Conservation (phyloP, 2,329 filamentous ascomycete species). For the Verticillium albo-atrum region DNA sequence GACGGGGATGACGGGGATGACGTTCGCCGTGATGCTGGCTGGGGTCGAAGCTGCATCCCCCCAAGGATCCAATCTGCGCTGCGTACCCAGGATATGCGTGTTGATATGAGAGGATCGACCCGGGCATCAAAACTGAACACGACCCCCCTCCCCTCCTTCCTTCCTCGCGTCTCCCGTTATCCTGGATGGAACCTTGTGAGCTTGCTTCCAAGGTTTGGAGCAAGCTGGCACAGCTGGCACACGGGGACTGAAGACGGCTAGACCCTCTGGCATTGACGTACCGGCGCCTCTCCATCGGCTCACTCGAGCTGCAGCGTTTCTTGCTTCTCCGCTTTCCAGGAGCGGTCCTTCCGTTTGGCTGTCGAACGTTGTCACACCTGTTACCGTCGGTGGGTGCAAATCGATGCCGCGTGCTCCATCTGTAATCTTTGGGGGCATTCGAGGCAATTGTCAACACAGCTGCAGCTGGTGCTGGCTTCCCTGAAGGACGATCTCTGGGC, state of each 20-base stretch:
- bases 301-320: background rate
- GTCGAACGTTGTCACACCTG: background rate
- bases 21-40: background rate
- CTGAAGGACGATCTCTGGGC: background rate
- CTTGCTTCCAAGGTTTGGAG: background rate
- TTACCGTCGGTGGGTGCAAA: background rate
- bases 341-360: background rate
- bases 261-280: background rate
- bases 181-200: background rate
- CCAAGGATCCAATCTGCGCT: background rate
- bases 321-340: background rate
- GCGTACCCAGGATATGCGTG: background rate
- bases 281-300: background rate
- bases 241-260: background rate
- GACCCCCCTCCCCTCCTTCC: background rate
- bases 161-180: background rate
- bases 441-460: background rate
- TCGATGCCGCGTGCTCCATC: background rate
- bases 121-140: background rate
- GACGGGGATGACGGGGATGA: background rate
- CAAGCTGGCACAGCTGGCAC: background rate
- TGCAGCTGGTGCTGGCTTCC: background rate
- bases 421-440: too few relatives aligned
- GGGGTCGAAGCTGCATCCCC: background rate
- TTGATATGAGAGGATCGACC: background rate